Evolutionary conservation across 805 yeast genomes (phyloP), one percentile per base, ranked within the genome.

Genomic region (Soucietia sequanensis): DNA sequence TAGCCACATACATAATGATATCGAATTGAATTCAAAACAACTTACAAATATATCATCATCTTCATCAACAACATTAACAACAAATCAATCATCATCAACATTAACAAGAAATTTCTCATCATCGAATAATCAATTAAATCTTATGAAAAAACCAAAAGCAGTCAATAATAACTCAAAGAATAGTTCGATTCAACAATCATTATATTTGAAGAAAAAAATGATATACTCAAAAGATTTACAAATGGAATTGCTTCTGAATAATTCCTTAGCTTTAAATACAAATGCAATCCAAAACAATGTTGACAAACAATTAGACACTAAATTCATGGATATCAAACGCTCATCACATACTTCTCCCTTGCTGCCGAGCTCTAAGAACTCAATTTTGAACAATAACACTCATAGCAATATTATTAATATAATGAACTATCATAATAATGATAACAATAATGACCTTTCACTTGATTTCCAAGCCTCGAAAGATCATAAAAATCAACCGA

Each of bases 151-250:
- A 32, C 26, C 30, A 14, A 48, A 46, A 20, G 28, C 38, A 15
- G n/a, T n/a, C n/a, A 35, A 29, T 22, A 33, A 8, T 11, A 11
- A 11, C 23, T 9, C 23, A 11, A 21, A 21, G 11, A 21, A 30
- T 9, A 33, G 52, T n/a, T n/a, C n/a, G n/a, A 48, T 49, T 36
- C 53, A 54, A 12, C 61, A 54, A 34, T 46, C 55, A 20, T 39
- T 50, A 38, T 50, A 44, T 34, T 39, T 63, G 33, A 65, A 63
- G 36, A 59, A 58, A 39, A 59, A 52, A 34, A 35, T 56, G 10
- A 39, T 63, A 1, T 54, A 53, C 34, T 59, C 68, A 14, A 68
- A 67, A 42, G 72, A 67, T 24, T 43, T 68, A 6, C 69, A 66
- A 41, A 34, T 63, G 12, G 73, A 68, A 47, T 44, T 67, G 9